Base-by-base conservation (phyloP, 2,329 filamentous ascomycete genomes). In the Ophidiomyces ophidiicola region DNA sequence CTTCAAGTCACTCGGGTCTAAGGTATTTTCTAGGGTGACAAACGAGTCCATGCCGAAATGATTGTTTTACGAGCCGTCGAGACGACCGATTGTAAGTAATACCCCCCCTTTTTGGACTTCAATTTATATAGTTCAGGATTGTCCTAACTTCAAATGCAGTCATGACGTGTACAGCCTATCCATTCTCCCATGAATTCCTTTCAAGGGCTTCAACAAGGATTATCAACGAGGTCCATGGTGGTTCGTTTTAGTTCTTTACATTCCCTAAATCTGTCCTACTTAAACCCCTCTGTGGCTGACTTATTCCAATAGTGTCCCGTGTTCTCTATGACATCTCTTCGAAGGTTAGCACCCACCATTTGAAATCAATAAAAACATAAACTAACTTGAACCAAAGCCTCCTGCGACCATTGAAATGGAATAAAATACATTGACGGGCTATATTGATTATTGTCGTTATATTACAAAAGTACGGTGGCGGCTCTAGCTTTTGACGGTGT, bases 331-430 rank as follows among this genome's bases (percentile, higher is more conserved):
- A 52, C 64, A 65, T 73, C 25, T 37, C 36, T 12, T 35, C 17
- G 15, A 35, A 39, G 25, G 25, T 28, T n/a, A 28, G 25, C 8
- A 10, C 2, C 15, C 7, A 14, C 15, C 28, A 3, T 33, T 66
- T 10, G 21, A 82, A 32, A 78, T 81, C 61, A 68, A 84, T 24
- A 19, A 21, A 3, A 18, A 4, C 8, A 33, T 23, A 33, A 39
- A 78, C 72, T n/a, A 10, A 28, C 25, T 4, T n/a, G 11, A 28
- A n/a, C 8, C 11, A n/a, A 4, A 80, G 62, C 76, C 76, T 35
- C 76, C 76, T 26, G 76, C 74, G 44, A 83, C 79, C 1, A 82
- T 83, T 53, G 80, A 83, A 65, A 72, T 83, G 65, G 77, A 83
- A 62, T 83, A 46, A 20, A n/a, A n/a, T n/a, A n/a, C n/a, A n/a